Conservation (phyloP, 257 asterid species). For the Leonotis leonurus region DNA sequence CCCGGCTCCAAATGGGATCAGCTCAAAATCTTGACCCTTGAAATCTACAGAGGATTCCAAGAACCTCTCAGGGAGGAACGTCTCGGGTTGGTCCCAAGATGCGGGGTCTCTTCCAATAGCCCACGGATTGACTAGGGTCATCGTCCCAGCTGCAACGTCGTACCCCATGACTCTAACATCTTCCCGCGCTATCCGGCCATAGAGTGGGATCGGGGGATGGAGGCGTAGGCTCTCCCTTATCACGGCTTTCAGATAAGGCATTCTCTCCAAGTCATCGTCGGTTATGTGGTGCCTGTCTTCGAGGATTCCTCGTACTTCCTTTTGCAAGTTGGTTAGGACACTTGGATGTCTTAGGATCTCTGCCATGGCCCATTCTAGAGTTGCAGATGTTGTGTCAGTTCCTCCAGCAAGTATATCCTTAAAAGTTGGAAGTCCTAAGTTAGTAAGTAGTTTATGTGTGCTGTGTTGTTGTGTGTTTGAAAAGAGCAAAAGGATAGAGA, state of each 20-base stretch:
- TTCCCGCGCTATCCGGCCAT: constrained; percentile 23
- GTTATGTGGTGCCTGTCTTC: constrained; percentile 21
- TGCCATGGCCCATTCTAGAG: constrained; percentile 46
- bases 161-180: constrained; percentile 29
- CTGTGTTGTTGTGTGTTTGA: rapidly evolving
- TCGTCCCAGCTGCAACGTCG: constrained; percentile 31
- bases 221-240: constrained; percentile 35
- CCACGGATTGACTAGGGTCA: constrained; percentile 28
- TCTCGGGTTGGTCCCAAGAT: constrained; percentile 26
- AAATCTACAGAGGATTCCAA: constrained; percentile 12
- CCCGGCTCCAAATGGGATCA: constrained; percentile 32
- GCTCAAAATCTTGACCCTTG: constrained; percentile 14
- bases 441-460: not conserved
- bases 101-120: constrained; percentile 34
- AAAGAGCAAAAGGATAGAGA: not conserved
- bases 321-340: constrained; percentile 18
- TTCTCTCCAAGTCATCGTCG: constrained; percentile 30
- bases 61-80: constrained; percentile 25
- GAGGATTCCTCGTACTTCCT: constrained; percentile 24
- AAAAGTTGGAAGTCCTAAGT: not conserved
- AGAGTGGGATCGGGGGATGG: constrained; percentile 31
- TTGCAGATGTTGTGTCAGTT: constrained; percentile 30
- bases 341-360: constrained; percentile 38
- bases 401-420: constrained; percentile 43
- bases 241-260: constrained; percentile 43